phyloP scores from a whole-genome alignment of 1,284 basidiomycete genomes.

The Ceratobasidium sp. region DNA sequence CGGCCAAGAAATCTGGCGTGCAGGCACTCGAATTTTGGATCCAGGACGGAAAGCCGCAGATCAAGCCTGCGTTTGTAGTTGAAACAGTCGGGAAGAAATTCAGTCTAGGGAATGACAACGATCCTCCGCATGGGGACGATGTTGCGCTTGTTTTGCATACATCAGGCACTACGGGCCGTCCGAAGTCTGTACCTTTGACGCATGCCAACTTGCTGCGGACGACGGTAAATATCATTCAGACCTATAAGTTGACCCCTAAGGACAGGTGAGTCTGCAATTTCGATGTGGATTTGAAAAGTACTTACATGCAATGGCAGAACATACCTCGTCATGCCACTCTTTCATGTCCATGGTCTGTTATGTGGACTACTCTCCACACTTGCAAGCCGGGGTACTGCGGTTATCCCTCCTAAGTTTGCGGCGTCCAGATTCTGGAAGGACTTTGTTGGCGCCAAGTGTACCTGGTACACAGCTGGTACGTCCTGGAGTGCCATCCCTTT shows the following conservation, averaged over 20 bases:
- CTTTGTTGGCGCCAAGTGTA: slow-evolving; percentile 59
- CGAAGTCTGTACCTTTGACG: slow-evolving; percentile 69
- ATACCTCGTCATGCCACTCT: slow-evolving; percentile 73
- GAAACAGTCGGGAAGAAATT: slow-evolving; percentile 37
- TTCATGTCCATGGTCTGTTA: slow-evolving; percentile 73
- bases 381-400: slow-evolving; percentile 66
- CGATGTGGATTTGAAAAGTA: not conserved
- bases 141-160: slow-evolving; percentile 69
- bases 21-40: slow-evolving; percentile 45
- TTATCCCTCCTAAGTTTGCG: slow-evolving; percentile 68
- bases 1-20: slow-evolving; percentile 46
- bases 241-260: slow-evolving; percentile 63
- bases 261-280: slow-evolving; percentile 3
- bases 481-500: not conserved
- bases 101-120: slow-evolving; percentile 37
- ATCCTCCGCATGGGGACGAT: slow-evolving; percentile 56
- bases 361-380: slow-evolving; percentile 71
- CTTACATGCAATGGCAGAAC: slow-evolving; percentile 52
- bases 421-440: slow-evolving; percentile 70
- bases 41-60: slow-evolving; percentile 42
- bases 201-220: slow-evolving; percentile 69
- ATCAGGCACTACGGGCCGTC: slow-evolving; percentile 71
- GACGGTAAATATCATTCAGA: slow-evolving; percentile 66
- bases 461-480: slow-evolving; percentile 60
- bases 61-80: slow-evolving; percentile 44